Evolutionary conservation across 495 filamentous ascomycete species (phyloP), one percentile per base, ranked within the genome.

Genomic region (Rhypophila decipiens): DNA sequence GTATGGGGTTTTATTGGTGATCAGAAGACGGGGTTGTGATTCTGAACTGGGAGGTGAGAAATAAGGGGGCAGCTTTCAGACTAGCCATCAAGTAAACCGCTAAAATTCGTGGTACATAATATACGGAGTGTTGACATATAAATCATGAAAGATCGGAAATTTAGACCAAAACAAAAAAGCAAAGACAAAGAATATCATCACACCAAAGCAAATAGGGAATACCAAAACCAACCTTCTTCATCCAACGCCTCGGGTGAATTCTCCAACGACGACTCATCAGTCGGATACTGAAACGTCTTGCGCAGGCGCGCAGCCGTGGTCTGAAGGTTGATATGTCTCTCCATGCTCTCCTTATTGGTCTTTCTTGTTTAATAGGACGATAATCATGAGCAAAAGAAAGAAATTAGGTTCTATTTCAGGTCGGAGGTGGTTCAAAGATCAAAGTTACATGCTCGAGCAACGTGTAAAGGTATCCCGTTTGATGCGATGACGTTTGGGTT

Each of bases 251-350:
- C 71, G 11, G 71, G 74, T n/a, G 47, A 38, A 24, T 50, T 36
- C 20, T 10, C 70, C 8, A 68, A 68, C 5, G 7, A 18, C 22
- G 40, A 33, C 15, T 37, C 31, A 56, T 83, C 80, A 36, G 70
- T 64, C 3, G 80, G 78, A 68, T 84, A 85, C 12, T 69, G 75
- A 63, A 86, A 85, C 11, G 77, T 80, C 46, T 71, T 78, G 24
- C 84, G 76, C 43, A 85, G 63, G 46, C 79, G 71, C 34, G 80
- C 64, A 7, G 35, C 21, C 7, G 24, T 21, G 13, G 34, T 29
- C 15, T 37, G 18, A 29, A 31, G 7, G 13, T 31, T 31, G 27
- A 31, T 31, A 37, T 24, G 20, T 18, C 18, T 22, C 19, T 41
- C 39, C 39, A 41, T 41, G 7, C n/a, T 39, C 36, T 8, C 36